Conservation (phyloP, 2,329 filamentous ascomycete species). For the Dothidotthia symphoricarpi region DNA sequence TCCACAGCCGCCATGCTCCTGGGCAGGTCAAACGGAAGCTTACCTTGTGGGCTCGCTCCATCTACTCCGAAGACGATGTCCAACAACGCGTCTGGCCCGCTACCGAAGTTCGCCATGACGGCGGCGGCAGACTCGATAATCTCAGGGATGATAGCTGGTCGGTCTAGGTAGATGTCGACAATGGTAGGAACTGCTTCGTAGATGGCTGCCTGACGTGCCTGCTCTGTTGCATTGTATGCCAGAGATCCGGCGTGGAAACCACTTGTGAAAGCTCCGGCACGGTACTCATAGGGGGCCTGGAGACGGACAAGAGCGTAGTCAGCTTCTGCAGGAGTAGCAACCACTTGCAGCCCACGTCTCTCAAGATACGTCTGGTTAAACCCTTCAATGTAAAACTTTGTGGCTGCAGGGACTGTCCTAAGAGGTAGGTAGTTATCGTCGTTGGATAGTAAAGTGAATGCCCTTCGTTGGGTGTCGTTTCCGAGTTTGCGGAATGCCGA, state of each 20-base stretch:
- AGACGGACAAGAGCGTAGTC: conserved; percentile 46
- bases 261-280: conserved; percentile 45
- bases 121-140: conserved; percentile 42
- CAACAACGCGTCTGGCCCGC: conserved; percentile 44
- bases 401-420: conserved; percentile 6
- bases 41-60: conserved; percentile 42
- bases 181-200: conserved; percentile 43
- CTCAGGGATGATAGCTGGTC: conserved; percentile 47
- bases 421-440: conserved; percentile 34
- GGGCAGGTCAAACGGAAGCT: conserved; percentile 51
- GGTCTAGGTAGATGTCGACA: conserved; percentile 48
- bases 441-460: conserved; percentile 42
- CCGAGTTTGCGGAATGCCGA: conserved; percentile 45
- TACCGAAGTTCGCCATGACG: conserved; percentile 45
- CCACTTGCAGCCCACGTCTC: conserved; percentile 34
- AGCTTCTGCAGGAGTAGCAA: conserved; percentile 40
- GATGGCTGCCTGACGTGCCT: conserved; percentile 41
- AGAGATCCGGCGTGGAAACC: conserved; percentile 44
- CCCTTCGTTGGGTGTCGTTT: conserved; percentile 39
- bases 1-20: conserved; percentile 47
- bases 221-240: conserved; percentile 44
- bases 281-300: conserved; percentile 43
- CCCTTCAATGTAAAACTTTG: conserved; percentile 40
- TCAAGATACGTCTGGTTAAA: conserved; percentile 36
- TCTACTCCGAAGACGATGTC: conserved; percentile 45